Evolutionary conservation across 2,329 filamentous ascomycete genomes (phyloP), one percentile per base, ranked within the genome.

Genomic region (Fusarium floridanum): DNA sequence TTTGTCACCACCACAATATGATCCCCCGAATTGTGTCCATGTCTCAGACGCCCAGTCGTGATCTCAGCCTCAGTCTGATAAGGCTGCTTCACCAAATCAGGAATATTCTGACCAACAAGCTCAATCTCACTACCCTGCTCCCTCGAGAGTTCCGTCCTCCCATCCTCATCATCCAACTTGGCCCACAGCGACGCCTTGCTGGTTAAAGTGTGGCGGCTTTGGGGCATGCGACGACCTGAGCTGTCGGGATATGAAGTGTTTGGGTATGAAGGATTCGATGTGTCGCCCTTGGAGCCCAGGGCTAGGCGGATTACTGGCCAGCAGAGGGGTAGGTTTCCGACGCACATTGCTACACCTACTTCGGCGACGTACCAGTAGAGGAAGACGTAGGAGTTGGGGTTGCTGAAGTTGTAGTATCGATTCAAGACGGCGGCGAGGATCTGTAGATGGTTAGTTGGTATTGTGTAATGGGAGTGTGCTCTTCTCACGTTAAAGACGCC

Each of bases 281-380:
- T 70, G 43, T 74, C 60, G 24, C 74, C 74, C 22, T 64, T 75
- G 56, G 72, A 70, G 24, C 80, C 78, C 9, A 81, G 64, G 0
- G 88, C 68, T 10, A 85, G 84, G 50, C 88, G 86, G 34, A 90
- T 83, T 22, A 91, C 82, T 0, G 88, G 87, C 86, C 89, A 91
- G 71, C 86, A 88, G 59, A 91, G 87, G 0, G 90, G 90, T 7
- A 92, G 83, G 69, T 92, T 92, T 32, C 89, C 86, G 17, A 91
- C 89, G 59, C 91, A 85, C 45, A 92, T 84, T 7, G 89, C 88
- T 0, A 90, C 90, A 53, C 87, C 88, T 14, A 87, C 86, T 77
- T 92, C 90, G 32, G 89, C 86, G 10, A 90, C 86, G 72, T 91
- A 90, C 89, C 90, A 92, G 73, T 87, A 87, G 0, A 90, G 86